These are phyloP conservation scores for Melanomma pulvis-pyrius DNA, from an alignment of 495 filamentous ascomycete genomes.

Conservation along the genomic window DNA sequence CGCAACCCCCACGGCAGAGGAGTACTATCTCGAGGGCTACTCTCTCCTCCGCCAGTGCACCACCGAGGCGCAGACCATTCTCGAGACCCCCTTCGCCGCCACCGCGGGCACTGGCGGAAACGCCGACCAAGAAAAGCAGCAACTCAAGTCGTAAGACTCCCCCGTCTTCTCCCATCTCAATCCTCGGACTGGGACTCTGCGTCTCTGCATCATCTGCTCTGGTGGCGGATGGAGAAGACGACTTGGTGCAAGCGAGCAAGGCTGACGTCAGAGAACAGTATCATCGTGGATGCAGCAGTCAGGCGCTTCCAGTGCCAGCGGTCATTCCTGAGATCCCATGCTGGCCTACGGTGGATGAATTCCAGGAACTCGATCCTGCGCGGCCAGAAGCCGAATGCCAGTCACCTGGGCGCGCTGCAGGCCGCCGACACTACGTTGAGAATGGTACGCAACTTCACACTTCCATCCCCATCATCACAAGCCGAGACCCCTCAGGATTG, in stretches of 20 bases:
- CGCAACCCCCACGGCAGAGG: conserved; percentile 61
- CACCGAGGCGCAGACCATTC: conserved; percentile 72
- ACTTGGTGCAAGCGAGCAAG: not conserved
- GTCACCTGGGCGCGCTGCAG: conserved; percentile 62
- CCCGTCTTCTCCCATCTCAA: not conserved
- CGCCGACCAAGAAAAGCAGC: conserved; percentile 70
- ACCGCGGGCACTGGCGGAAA: conserved; percentile 56
- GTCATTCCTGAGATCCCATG: conserved; percentile 77
- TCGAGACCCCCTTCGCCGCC: conserved; percentile 69
- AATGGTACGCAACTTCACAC: conserved; percentile 50
- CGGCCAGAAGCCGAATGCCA: conserved; percentile 62
- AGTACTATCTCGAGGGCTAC: conserved; percentile 80
- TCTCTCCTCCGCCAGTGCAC: conserved; percentile 73
- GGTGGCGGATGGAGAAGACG: not conserved
- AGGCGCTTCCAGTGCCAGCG: conserved; percentile 84
- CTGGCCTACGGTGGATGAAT: conserved; percentile 79
- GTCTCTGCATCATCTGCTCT: not conserved
- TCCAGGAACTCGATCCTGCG: conserved; percentile 67
- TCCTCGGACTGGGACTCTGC: not conserved
- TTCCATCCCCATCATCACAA: not conserved
- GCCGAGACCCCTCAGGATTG: not conserved
- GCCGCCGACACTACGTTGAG: conserved; percentile 62
- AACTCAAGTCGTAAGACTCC: conserved; percentile 69
- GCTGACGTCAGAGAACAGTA: conserved; percentile 52
- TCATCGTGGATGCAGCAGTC: conserved; percentile 75